Percentiles rank a stretch among this genome's conserved stretches.
Conservation (phyloP, 2,329 filamentous ascomycete species). For the Arthroderma uncinatum region DNA sequence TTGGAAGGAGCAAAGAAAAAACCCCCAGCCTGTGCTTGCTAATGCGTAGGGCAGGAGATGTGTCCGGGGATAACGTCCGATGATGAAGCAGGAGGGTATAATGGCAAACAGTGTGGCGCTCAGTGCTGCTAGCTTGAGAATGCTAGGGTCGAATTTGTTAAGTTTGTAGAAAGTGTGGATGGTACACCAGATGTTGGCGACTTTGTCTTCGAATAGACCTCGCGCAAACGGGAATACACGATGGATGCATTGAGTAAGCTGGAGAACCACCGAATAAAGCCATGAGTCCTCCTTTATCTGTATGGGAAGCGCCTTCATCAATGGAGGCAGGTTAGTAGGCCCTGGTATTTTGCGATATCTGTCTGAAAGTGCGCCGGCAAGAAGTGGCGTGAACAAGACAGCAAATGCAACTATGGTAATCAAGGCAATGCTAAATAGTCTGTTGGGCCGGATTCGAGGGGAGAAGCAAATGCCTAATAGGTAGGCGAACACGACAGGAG, state of each 20-base stretch:
- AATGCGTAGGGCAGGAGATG: conserved; percentile 68
- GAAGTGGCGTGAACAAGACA: conserved; percentile 61
- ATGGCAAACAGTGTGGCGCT: conserved; percentile 65
- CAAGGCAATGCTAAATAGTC: conserved; percentile 63
- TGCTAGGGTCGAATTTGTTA: conserved; percentile 54
- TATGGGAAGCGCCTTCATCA: conserved; percentile 47
- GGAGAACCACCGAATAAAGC: conserved; percentile 65
- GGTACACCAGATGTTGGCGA: conserved; percentile 96
- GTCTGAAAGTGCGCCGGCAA: conserved; percentile 61
- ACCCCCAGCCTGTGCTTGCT: conserved; percentile 81
- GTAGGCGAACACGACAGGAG: conserved; percentile 83
- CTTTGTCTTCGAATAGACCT: conserved; percentile 97
- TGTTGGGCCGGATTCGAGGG: conserved; percentile 54
- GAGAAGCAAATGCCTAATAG: conserved; percentile 77
- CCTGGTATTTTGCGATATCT: conserved; percentile 52
- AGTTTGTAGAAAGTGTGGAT: conserved; percentile 87
- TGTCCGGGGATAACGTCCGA: conserved; percentile 68
- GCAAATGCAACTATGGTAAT: conserved; percentile 64
- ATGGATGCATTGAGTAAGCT: conserved; percentile 72
- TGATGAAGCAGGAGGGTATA: conserved; percentile 62
- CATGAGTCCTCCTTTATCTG: conserved; percentile 53
- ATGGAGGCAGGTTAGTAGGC: conserved; percentile 51
- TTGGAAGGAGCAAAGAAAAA: conserved; percentile 95
- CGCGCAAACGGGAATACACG: conserved; percentile 92
- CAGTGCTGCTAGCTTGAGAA: conserved; percentile 68